Evolutionary conservation across 1,284 basidiomycete species (phyloP).

Genomic region (Puccinia polysora): DNA sequence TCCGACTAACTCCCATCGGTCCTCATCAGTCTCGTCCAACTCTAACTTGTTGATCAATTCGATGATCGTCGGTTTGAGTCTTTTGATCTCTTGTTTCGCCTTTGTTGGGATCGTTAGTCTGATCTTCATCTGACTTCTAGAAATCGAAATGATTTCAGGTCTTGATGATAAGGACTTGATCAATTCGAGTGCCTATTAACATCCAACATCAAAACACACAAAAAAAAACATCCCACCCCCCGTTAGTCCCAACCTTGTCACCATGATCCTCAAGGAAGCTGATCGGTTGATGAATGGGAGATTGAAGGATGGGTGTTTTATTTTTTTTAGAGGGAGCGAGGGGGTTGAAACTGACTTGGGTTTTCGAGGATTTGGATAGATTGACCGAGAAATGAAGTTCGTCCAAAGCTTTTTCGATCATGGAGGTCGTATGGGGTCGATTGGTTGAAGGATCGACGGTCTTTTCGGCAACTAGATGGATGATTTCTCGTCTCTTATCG

Average conservation of each 20-base stretch:
- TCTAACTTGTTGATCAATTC: conserved; percentile 77
- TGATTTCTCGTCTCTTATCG: conserved; percentile 82
- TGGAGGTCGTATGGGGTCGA: conserved; percentile 83
- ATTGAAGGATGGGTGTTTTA: background rate
- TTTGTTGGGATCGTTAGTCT: conserved; percentile 69
- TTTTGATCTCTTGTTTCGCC: conserved; percentile 68
- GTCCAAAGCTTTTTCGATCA: conserved; percentile 96
- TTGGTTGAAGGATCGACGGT: conserved; percentile 88
- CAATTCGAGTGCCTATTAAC: conserved; percentile 73
- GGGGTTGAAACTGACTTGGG: conserved; percentile 14
- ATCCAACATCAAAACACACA: background rate
- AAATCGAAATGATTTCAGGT: conserved; percentile 76
- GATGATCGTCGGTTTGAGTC: conserved; percentile 67
- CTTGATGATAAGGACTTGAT: conserved; percentile 73
- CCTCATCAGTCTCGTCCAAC: conserved; percentile 65
- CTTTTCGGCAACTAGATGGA: conserved; percentile 87
- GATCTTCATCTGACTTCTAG: conserved; percentile 86
- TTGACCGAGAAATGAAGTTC: conserved; percentile 90
- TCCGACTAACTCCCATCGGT: conserved; percentile 83
- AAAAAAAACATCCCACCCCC: background rate
- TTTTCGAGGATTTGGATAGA: conserved; percentile 79
- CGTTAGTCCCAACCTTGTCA: background rate
- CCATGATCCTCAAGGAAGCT: background rate
- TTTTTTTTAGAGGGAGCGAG: background rate
- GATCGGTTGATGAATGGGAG: background rate